phyloP scores from a whole-genome alignment of 306 rosid genomes.

The Begonia loranthoides region DNA sequence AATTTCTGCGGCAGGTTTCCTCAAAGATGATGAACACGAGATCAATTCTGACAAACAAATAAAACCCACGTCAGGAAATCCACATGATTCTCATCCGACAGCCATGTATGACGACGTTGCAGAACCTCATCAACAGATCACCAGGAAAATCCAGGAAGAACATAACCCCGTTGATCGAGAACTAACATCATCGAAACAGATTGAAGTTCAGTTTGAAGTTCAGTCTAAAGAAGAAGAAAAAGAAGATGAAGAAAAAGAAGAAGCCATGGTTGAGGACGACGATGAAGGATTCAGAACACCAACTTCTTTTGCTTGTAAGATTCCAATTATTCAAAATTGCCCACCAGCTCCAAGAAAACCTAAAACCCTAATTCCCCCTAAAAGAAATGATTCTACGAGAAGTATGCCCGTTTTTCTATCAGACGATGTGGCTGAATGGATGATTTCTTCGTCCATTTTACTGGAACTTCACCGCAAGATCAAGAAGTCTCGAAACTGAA shows the following conservation, averaged over 20 bases:
- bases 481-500: slow-evolving; percentile 30
- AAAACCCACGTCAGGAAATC: neutral
- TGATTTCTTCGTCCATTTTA: slow-evolving; percentile 19
- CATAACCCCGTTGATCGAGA: neutral
- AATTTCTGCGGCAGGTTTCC: neutral
- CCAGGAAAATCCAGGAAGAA: slow-evolving; percentile 1
- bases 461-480: slow-evolving; percentile 9
- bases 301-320: slow-evolving; percentile 34
- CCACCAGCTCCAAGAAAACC: slow-evolving; percentile 50
- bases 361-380: slow-evolving; percentile 5
- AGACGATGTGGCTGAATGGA: slow-evolving; percentile 21
- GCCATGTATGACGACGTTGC: neutral
- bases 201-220: too few species aligned
- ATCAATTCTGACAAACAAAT: neutral
- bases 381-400: slow-evolving; percentile 18
- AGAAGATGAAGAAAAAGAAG: neutral
- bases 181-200: too few species aligned
- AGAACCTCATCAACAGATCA: neutral
- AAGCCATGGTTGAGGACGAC: slow-evolving; percentile 5
- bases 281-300: slow-evolving; percentile 65
- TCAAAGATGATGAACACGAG: neutral
- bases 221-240: neutral
- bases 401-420: slow-evolving; percentile 12
- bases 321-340: slow-evolving; percentile 26
- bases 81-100: neutral